Evolutionary conservation across 163 green algal genomes (phyloP).

Genomic region (Chlamydomonas reinhardtii): DNA sequence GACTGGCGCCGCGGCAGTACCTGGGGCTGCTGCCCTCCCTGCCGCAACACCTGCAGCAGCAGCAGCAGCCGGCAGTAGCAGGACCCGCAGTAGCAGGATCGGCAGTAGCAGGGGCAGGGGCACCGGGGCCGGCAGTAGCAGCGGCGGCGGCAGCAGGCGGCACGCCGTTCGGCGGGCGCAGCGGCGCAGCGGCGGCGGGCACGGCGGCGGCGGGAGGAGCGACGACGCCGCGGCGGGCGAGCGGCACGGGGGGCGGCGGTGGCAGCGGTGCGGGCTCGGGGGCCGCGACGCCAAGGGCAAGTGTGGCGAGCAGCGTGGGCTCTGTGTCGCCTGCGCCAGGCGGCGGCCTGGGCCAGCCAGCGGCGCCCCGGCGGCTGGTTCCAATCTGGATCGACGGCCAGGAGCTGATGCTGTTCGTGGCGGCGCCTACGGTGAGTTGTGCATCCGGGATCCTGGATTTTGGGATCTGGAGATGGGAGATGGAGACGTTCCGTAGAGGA

Average conservation of each 20-base stretch:
- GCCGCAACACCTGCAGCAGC: conserved; percentile 17
- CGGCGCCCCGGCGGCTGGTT: conserved; percentile 25
- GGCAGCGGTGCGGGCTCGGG: not conserved
- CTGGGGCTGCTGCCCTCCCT: conserved; percentile 25
- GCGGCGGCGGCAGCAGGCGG: not conserved
- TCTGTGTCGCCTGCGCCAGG: not conserved
- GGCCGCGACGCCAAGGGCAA: not conserved
- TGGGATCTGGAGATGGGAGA: no score
- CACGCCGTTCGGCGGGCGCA: not conserved
- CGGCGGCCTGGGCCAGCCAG: no score
- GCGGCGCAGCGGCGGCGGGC: not conserved
- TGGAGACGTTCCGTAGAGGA: no score
- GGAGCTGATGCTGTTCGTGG: conserved; percentile 77
- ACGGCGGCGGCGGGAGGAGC: not conserved
- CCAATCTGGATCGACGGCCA: conserved; percentile 43
- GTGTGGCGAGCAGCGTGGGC: not conserved
- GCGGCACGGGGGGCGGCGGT: not conserved
- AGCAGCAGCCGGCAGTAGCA: not conserved
- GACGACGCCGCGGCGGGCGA: not conserved
- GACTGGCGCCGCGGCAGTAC: conserved; percentile 5
- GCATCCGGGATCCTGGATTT: not conserved
- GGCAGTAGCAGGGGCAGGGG: not conserved
- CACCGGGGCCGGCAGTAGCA: not conserved
- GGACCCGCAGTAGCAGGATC: not conserved
- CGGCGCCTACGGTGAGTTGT: conserved; percentile 53